Evolutionary conservation across 2,329 filamentous ascomycete species (phyloP), one percentile per base, ranked within the genome.

Genomic region (Pseudogymnoascus sp.): DNA sequence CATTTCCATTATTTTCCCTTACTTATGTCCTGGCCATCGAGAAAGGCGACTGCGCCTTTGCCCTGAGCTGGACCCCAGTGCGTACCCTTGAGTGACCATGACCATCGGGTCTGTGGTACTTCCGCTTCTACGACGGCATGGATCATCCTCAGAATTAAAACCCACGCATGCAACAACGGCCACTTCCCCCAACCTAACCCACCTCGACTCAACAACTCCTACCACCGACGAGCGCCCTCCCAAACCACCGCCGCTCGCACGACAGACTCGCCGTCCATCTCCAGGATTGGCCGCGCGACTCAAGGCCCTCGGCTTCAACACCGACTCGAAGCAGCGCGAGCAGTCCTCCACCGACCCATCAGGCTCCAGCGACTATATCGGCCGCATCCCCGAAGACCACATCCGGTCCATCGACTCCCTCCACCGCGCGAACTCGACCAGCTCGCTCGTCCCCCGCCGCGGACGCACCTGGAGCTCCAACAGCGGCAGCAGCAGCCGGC

Each of bases 391-490:
- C 68, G 85, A 90, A 73, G 79, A 86, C 66, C 87, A 90, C 69
- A 79, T 91, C 63, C 82, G 84, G 67, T 80, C 85, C 69, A 81
- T 91, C 69, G 87, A 92, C 76, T 78, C 83, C 67, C 82, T 84
- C 64, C 86, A 89, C 71, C 81, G 82, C 67, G 81, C 83, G 64
- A 78, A 79, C 70, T 83, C 82, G 25, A 66, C 72, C 66, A 65
- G 59, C 31, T 71, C 71, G 65, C 77, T 76, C 67, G 77, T 89
- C 69, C 80, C 86, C 73, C 81, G 86, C 71, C 82, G 86, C 69
- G 87, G 87, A 71, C 84, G 85, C 70, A 82, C 87, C 68, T 91
- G 88, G 88, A 89, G 84, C 77, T 86, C 84, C 72, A 80, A 82
- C 71, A 81, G 83, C 72, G 78, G 31, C 18, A 52, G 27, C n/a